Evolutionary conservation across 495 filamentous ascomycete genomes (phyloP).

Genomic region (Daldinia caldariorum): DNA sequence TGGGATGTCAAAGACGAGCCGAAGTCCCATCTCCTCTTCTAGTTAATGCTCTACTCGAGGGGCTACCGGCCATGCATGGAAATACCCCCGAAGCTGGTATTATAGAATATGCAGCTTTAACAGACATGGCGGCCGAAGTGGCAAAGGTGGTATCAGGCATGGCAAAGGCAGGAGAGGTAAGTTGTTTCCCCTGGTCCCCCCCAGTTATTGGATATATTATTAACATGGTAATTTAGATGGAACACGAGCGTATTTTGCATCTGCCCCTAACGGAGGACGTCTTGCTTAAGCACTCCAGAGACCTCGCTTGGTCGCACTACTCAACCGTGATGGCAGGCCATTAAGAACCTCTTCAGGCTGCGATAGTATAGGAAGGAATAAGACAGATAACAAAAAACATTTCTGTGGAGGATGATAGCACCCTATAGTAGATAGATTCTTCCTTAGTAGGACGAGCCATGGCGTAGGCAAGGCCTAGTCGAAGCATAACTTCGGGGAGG

Average conservation of each 20-base stretch:
- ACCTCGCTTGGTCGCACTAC: slow-evolving; percentile 76
- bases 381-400: background rate
- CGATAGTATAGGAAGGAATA: slow-evolving; percentile 4
- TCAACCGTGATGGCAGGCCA: slow-evolving; percentile 37
- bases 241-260: slow-evolving; percentile 64
- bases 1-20: slow-evolving; percentile 51
- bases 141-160: slow-evolving; percentile 69
- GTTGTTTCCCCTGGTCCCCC: slow-evolving; percentile 45
- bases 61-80: slow-evolving; percentile 70
- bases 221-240: slow-evolving; percentile 47
- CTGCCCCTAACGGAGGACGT: slow-evolving; percentile 78
- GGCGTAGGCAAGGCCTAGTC: background rate
- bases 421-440: slow-evolving; percentile 36
- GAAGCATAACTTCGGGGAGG: slow-evolving; percentile 1
- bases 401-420: slow-evolving; percentile 1
- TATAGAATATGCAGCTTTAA: slow-evolving; percentile 68
- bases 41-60: slow-evolving; percentile 67
- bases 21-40: slow-evolving; percentile 54
- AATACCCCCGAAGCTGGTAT: slow-evolving; percentile 60
- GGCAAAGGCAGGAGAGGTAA: slow-evolving; percentile 65
- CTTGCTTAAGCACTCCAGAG: slow-evolving; percentile 71
- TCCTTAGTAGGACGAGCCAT: background rate
- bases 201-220: background rate
- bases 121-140: slow-evolving; percentile 81
- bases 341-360: slow-evolving; percentile 15